Conservation (phyloP, 1,284 basidiomycete species). For the Phaffia rhodozyma region DNA sequence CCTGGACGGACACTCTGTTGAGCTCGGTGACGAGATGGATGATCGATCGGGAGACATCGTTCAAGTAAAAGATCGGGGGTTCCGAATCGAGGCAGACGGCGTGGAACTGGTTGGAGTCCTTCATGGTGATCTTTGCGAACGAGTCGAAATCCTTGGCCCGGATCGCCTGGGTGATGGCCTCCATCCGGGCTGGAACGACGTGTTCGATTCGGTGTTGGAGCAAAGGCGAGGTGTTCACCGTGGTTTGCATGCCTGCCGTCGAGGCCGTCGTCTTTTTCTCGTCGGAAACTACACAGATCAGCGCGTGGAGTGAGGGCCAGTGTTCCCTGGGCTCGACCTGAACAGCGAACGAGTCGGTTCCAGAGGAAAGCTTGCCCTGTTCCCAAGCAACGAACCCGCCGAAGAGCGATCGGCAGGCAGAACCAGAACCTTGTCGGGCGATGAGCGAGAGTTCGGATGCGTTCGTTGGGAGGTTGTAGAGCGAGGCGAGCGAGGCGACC, state of each 20-base stretch:
- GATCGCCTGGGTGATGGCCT: constrained; percentile 69
- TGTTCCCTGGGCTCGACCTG: constrained; percentile 73
- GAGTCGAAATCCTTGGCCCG: constrained; percentile 65
- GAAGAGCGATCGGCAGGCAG: constrained; percentile 92
- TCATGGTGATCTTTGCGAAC: constrained; percentile 89
- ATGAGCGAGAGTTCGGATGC: constrained; percentile 72
- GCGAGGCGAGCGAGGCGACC: constrained; percentile 71
- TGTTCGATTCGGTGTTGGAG: constrained; percentile 78
- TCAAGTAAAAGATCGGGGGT: constrained; percentile 99
- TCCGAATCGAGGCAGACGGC: constrained; percentile 92
- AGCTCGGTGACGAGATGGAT: constrained; percentile 81
- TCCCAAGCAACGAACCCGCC: constrained; percentile 98
- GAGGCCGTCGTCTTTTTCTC: constrained; percentile 94
- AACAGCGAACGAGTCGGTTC: constrained; percentile 76
- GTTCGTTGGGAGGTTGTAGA: constrained; percentile 66
- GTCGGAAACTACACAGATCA: constrained; percentile 94
- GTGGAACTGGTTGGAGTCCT: constrained; percentile 97
- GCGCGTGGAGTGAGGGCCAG: constrained; percentile 92
- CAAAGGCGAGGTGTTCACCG: constrained; percentile 80
- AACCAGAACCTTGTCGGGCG: constrained; percentile 92
- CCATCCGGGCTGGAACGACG: constrained; percentile 83
- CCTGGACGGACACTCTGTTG: constrained; percentile 65
- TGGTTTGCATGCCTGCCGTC: constrained; percentile 93
- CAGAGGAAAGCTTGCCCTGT: constrained; percentile 55
- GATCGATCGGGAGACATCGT: constrained; percentile 81